phyloP scores from a whole-genome alignment of 805 yeast genomes.

The Zygotorulaspora florentina region DNA sequence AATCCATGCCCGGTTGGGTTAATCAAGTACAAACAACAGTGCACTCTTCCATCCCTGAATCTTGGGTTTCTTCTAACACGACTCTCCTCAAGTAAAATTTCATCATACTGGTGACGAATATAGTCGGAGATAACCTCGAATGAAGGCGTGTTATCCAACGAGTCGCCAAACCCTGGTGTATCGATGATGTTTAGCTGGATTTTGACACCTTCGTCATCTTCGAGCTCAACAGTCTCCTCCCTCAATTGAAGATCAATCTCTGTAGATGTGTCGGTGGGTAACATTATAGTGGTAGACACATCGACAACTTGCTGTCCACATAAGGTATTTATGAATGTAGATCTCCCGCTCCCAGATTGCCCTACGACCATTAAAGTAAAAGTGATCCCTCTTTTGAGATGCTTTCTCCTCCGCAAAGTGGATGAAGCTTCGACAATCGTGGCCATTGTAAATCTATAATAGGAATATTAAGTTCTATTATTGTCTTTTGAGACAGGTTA shows the following conservation, averaged over 20 bases:
- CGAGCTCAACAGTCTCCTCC: slow-evolving; percentile 78
- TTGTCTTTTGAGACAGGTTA: too few relatives aligned
- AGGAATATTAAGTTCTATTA: too few relatives aligned
- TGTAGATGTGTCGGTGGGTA: slow-evolving; percentile 48
- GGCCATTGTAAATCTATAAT: slow-evolving; percentile 34
- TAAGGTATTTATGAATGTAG: slow-evolving; percentile 86
- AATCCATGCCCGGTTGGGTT: slow-evolving; percentile 84
- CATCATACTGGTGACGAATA: slow-evolving; percentile 78
- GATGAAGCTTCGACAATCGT: slow-evolving; percentile 49
- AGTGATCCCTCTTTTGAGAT: slow-evolving; percentile 75
- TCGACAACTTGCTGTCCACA: slow-evolving; percentile 87
- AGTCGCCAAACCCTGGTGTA: slow-evolving; percentile 81
- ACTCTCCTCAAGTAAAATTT: slow-evolving; percentile 73
- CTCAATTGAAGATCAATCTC: slow-evolving; percentile 59
- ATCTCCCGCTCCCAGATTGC: slow-evolving; percentile 80
- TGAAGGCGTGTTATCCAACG: slow-evolving; percentile 61
- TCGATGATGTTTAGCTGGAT: slow-evolving; percentile 72
- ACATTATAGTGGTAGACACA: slow-evolving; percentile 53
- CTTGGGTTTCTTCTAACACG: slow-evolving; percentile 81
- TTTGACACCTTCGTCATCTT: slow-evolving; percentile 81
- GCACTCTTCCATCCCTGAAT: slow-evolving; percentile 80
- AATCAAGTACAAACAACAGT: slow-evolving; percentile 68
- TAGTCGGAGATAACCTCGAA: slow-evolving; percentile 72
- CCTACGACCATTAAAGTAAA: slow-evolving; percentile 87
- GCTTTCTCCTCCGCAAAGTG: slow-evolving; percentile 68